These are phyloP conservation scores for Olyra latifolia DNA, from an alignment of 176 grass and related monocot genomes.

Conservation along the genomic window DNA sequence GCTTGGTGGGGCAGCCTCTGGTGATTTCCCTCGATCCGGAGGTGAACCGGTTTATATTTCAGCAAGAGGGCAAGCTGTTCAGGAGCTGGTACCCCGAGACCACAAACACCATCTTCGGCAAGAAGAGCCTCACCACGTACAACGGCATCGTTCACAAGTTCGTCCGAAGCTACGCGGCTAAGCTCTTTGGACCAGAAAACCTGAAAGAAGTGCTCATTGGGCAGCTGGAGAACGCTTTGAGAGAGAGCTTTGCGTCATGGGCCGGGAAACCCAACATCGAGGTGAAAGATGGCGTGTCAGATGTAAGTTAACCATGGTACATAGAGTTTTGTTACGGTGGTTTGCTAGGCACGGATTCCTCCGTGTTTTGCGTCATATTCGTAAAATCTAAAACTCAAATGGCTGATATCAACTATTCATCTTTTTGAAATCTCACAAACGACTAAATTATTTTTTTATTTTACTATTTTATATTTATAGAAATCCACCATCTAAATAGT, in stretches of 20 bases:
- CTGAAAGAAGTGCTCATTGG: background rate
- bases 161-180: background rate
- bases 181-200: background rate
- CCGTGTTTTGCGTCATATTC: too few species aligned
- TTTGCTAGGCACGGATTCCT: too few species aligned
- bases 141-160: background rate
- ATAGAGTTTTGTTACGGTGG: too few species aligned
- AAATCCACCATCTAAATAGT: too few species aligned
- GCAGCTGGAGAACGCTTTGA: too few species aligned
- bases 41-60: background rate
- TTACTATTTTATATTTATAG: too few species aligned
- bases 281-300: background rate
- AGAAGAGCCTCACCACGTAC: background rate
- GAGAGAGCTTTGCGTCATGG: too few species aligned
- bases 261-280: background rate
- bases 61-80: conserved; percentile 1
- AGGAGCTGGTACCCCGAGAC: background rate
- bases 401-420: too few species aligned
- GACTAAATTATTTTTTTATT: too few species aligned
- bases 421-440: too few species aligned
- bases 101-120: background rate
- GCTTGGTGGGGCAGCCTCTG: background rate
- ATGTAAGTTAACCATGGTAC: too few species aligned
- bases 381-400: too few species aligned
- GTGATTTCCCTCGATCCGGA: background rate